These are phyloP conservation scores for Suillus brevipes DNA, from an alignment of 768 basidiomycete genomes.

Conservation along the genomic window DNA sequence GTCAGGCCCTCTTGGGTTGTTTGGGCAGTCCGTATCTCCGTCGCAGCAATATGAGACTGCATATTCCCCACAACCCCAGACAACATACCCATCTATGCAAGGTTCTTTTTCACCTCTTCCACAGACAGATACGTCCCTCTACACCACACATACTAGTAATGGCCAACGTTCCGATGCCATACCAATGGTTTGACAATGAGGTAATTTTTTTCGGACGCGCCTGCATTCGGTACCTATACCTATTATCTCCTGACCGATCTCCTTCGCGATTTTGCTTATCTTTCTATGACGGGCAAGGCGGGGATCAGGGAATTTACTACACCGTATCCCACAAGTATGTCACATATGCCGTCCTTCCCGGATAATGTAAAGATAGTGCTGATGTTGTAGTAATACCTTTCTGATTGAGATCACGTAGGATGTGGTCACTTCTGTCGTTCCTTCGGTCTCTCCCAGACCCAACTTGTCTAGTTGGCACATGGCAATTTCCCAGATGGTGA, in stretches of 20 bases:
- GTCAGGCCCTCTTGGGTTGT: background rate
- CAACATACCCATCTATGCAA: constrained; percentile 7
- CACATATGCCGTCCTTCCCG: background rate
- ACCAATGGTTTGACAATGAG: constrained; percentile 20
- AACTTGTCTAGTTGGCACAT: background rate
- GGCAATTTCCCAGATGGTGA: no score
- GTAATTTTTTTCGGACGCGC: background rate
- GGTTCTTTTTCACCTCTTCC: constrained; percentile 11
- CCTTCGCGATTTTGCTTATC: background rate
- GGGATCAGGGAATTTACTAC: background rate
- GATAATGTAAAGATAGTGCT: background rate
- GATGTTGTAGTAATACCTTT: background rate
- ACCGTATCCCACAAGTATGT: background rate
- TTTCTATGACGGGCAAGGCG: background rate
- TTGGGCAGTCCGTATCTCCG: background rate
- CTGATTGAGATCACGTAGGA: background rate
- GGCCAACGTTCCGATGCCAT: constrained; percentile 12
- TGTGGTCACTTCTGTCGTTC: background rate
- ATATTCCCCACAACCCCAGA: background rate
- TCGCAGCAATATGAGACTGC: background rate
- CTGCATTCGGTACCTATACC: background rate
- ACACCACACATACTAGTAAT: constrained; percentile 7
- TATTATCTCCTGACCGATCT: background rate
- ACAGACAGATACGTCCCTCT: constrained; percentile 16
- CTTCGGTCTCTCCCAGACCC: background rate